phyloP scores from a whole-genome alignment of 2,329 filamentous ascomycete genomes.

The Laburnicola sp. region DNA sequence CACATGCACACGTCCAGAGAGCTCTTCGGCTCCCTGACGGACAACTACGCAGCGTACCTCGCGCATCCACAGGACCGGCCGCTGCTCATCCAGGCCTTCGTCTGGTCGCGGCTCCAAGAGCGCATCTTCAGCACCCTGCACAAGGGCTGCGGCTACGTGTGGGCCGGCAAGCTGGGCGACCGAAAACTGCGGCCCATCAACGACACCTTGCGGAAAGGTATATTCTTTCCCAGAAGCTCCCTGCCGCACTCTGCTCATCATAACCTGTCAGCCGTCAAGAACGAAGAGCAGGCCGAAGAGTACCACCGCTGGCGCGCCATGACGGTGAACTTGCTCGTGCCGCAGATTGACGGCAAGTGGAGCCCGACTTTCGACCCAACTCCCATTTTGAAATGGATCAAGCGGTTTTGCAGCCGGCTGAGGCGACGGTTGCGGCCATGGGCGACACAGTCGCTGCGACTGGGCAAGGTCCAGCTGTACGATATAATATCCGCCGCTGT shows the following conservation, averaged over 20 bases:
- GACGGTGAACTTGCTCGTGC: constrained; percentile 43
- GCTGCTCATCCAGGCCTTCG: constrained; percentile 41
- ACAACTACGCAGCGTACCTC: constrained; percentile 41
- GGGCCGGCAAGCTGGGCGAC: constrained; percentile 45
- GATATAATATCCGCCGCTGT: constrained; percentile 43
- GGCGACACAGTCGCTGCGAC: constrained; percentile 32
- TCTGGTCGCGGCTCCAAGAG: constrained; percentile 43
- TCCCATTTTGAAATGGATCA: constrained; percentile 41
- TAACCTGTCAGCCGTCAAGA: constrained; percentile 37
- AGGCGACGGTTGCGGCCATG: constrained; percentile 39
- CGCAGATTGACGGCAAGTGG: constrained; percentile 43
- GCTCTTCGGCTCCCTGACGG: constrained; percentile 38
- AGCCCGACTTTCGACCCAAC: constrained; percentile 41
- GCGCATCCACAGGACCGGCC: constrained; percentile 38
- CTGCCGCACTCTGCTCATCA: constrained; percentile 13
- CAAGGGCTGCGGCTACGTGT: constrained; percentile 43
- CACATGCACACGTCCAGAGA: constrained; percentile 37
- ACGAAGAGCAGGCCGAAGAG: constrained; percentile 41
- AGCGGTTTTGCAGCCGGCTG: constrained; percentile 34
- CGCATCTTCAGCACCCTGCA: constrained; percentile 42
- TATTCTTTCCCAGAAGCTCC: constrained; percentile 2
- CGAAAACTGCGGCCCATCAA: constrained; percentile 42
- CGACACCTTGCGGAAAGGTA: constrained; percentile 43
- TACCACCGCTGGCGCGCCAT: constrained; percentile 43
- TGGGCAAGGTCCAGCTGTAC: constrained; percentile 38